These are phyloP conservation scores for Exophiala spinifera DNA, from an alignment of 2,329 filamentous ascomycete genomes.

Conservation along the genomic window DNA sequence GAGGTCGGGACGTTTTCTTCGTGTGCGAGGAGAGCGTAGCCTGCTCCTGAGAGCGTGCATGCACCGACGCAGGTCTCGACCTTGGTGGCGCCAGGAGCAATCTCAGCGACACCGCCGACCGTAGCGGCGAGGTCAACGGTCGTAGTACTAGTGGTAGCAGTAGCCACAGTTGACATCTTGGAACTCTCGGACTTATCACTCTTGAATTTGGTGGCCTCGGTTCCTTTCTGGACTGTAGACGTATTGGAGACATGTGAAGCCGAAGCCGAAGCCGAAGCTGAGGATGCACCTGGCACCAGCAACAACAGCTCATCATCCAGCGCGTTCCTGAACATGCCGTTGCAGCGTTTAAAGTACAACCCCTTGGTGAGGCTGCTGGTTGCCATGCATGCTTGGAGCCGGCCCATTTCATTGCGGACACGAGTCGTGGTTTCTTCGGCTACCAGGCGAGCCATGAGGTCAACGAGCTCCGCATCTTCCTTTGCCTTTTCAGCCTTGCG, in stretches of 20 bases:
- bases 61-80: no score
- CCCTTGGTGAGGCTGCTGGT: constrained; percentile 14
- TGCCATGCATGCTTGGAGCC: constrained; percentile 7
- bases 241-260: no score
- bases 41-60: no score
- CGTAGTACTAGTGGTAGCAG: no score
- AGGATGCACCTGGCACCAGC: no score
- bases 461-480: neutral
- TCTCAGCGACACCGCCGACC: no score
- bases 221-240: neutral
- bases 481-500: neutral
- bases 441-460: neutral
- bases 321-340: constrained; percentile 17
- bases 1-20: no score
- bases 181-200: no score
- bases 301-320: constrained; percentile 2
- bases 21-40: no score
- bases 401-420: constrained; percentile 3
- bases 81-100: no score
- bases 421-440: neutral
- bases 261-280: neutral
- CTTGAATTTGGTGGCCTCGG: neutral
- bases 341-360: constrained; percentile 22
- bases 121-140: no score
- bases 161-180: no score